Evolutionary conservation across 768 basidiomycete species (phyloP), one percentile per base, ranked within the genome.

Genomic region (Cystobasidium ongulense): DNA sequence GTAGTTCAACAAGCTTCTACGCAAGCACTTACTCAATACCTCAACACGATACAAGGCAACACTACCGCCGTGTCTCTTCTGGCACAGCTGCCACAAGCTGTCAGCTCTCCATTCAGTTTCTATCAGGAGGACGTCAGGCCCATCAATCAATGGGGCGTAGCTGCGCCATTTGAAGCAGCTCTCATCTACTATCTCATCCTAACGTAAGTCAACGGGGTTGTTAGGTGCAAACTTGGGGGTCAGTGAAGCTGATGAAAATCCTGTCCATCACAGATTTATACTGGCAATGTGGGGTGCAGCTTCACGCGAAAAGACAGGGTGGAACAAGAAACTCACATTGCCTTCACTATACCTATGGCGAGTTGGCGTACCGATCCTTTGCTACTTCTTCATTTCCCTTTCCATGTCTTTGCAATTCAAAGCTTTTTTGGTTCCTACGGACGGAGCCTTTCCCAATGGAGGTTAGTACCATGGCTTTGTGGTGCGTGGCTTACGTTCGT

Each of bases 111-210:
- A 1, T 80, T 82, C 65, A 77, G 80, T 1, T 79, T 76, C 35
- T 78, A 74, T 18, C 61, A 76, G 46, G 73, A 76, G 23, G 81
- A 82, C 61, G 59, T 79, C 0, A 23, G 65, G 29, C 61, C 63
- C 7, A 72, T 77, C 39, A 46, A 63, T 8, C 78, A 78, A 17
- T 81, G 81, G 81, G 75, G 78, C 0, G 80, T 77, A 15, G 77
- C 79, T 1, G 81, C 81, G 2, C 80, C 80, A 11, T 80, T 80
- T 63, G 80, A 81, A 73, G 80, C 80, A 11, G 77, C 75, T 25
- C 71, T 79, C 50, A 79, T 80, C 62, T 80, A 80, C 65, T 76
- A 68, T 36, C 65, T 80, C 61, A 81, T 82, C 73, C 79, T 81
- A 63, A 75, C 80, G 4, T 81, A 80, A 72, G 79, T 79, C 62